phyloP scores from a whole-genome alignment of 177 flowering plant species.

The Vitis hybrid region DNA sequence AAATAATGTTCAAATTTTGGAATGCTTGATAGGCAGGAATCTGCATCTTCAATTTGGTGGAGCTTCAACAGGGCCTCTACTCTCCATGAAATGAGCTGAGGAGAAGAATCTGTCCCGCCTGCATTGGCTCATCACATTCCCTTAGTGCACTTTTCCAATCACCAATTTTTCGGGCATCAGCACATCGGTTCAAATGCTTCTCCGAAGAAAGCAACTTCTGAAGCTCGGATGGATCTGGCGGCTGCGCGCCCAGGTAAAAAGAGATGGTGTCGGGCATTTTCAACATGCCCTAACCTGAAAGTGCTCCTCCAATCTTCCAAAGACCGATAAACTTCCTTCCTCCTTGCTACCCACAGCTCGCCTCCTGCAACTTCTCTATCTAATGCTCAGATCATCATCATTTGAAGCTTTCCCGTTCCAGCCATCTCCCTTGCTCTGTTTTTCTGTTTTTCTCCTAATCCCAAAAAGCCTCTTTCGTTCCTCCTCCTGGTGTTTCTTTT shows the following conservation, averaged over 20 bases:
- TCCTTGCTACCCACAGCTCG: no score
- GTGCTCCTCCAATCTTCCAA: no score
- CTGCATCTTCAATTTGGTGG: slow-evolving; percentile 71
- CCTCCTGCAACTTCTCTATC: no score
- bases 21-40: slow-evolving; percentile 37
- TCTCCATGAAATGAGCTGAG: slow-evolving; percentile 78
- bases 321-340: no score
- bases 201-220: slow-evolving; percentile 64
- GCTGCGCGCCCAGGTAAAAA: slow-evolving; percentile 36
- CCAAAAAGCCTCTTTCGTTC: no score
- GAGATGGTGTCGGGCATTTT: slow-evolving; percentile 68
- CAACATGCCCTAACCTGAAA: slow-evolving; percentile 77
- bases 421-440: no score
- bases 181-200: slow-evolving; percentile 60
- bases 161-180: slow-evolving; percentile 62
- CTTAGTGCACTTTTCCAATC: slow-evolving; percentile 76
- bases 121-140: slow-evolving; percentile 79
- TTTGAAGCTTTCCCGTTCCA: no score
- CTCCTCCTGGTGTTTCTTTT: no score
- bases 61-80: slow-evolving; percentile 81
- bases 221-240: slow-evolving; percentile 53
- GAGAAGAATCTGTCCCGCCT: slow-evolving; percentile 77
- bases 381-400: no score
- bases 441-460: no score
- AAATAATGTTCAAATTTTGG: slow-evolving; percentile 43